These are phyloP conservation scores for Lentinus tigrinus DNA, from an alignment of 768 basidiomycete species.

Conservation along the genomic window DNA sequence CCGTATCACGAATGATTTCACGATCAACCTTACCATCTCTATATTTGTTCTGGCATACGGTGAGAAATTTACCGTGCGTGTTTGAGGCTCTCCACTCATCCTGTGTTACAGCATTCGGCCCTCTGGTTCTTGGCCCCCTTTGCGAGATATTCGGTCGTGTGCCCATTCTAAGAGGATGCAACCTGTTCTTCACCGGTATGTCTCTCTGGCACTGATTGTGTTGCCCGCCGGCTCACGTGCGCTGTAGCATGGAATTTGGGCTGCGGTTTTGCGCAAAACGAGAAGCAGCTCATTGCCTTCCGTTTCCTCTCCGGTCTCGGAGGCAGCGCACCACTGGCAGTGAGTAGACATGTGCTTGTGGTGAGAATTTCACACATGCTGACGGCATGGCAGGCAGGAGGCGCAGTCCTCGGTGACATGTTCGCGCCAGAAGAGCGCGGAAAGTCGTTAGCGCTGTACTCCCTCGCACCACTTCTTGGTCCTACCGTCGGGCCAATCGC, in stretches of 20 bases:
- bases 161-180: conserved; percentile 57
- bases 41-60: conserved; percentile 63
- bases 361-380: neutral
- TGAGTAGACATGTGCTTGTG: conserved; percentile 16
- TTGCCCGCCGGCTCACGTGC: neutral
- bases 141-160: conserved; percentile 73
- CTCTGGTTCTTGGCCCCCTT: conserved; percentile 53
- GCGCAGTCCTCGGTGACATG: conserved; percentile 65
- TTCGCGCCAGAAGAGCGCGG: conserved; percentile 65
- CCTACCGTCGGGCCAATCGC: conserved; percentile 65
- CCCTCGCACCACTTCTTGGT: conserved; percentile 64
- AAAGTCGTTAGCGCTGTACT: conserved; percentile 61
- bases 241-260: conserved; percentile 55
- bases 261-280: conserved; percentile 58
- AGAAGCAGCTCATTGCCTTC: conserved; percentile 60
- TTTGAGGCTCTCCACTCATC: conserved; percentile 9
- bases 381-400: conserved; percentile 40
- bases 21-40: conserved; percentile 59
- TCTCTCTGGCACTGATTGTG: neutral
- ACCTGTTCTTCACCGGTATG: conserved; percentile 65
- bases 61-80: conserved; percentile 26
- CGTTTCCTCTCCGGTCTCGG: conserved; percentile 71
- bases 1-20: conserved; percentile 46
- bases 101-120: conserved; percentile 43
- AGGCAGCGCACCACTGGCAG: conserved; percentile 65